These are phyloP conservation scores for Penicillium argentinense DNA, from an alignment of 495 filamentous ascomycete genomes.

Conservation along the genomic window DNA sequence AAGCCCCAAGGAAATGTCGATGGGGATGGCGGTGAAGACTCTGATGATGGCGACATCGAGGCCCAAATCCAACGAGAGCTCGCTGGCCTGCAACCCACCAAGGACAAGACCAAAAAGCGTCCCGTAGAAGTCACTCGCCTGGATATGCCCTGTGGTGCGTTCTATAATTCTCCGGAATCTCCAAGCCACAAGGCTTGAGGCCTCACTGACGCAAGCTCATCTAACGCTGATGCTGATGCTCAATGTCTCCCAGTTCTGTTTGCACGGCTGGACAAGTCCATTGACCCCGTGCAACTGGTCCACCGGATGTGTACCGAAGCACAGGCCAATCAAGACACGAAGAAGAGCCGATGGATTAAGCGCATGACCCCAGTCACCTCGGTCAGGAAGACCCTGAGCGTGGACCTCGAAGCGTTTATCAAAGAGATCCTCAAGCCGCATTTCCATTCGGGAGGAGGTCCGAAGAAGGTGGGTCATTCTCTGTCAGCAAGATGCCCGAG, in stretches of 20 bases:
- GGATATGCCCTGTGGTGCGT: slow-evolving; percentile 74
- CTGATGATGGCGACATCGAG: slow-evolving; percentile 71
- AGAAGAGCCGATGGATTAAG: slow-evolving; percentile 74
- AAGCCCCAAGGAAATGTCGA: slow-evolving; percentile 24
- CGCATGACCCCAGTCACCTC: slow-evolving; percentile 77
- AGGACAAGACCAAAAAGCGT: slow-evolving; percentile 40
- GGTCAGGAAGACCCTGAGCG: slow-evolving; percentile 75
- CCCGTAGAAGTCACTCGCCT: slow-evolving; percentile 64
- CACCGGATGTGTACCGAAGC: slow-evolving; percentile 70
- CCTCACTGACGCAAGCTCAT: too few species aligned
- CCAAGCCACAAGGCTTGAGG: too few species aligned
- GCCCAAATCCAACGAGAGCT: slow-evolving; percentile 78
- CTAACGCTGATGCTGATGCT: slow-evolving; percentile 10
- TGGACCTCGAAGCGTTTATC: slow-evolving; percentile 71
- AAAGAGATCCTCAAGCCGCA: slow-evolving; percentile 66
- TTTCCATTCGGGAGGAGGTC: slow-evolving; percentile 61
- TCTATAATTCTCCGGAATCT: slow-evolving; percentile 42
- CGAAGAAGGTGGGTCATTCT: slow-evolving; percentile 45
- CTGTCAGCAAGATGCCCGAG: neutral
- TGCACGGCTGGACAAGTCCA: slow-evolving; percentile 53
- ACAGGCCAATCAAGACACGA: slow-evolving; percentile 45
- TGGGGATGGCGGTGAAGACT: slow-evolving; percentile 37
- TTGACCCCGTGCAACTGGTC: slow-evolving; percentile 81
- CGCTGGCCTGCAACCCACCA: slow-evolving; percentile 56
- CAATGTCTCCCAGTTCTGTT: slow-evolving; percentile 37